A percentile compares a stretch with the other conserved stretches of the same genome.
Evolutionary conservation across 1,284 basidiomycete species (phyloP).

Genomic region (Leccinum subfulvum): DNA sequence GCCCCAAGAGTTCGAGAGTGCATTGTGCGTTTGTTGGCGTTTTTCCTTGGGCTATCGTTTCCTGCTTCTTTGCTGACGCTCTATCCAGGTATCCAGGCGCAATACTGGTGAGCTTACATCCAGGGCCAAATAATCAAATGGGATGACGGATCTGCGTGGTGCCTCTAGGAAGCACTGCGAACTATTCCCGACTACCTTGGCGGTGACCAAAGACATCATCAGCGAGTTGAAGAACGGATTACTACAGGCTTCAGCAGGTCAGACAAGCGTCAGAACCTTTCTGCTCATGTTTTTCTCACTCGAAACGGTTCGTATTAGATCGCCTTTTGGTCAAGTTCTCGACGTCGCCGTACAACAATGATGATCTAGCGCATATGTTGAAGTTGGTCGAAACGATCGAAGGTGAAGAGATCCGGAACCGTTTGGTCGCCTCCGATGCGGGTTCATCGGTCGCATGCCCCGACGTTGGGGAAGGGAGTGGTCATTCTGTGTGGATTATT

Average conservation of each 20-base stretch:
- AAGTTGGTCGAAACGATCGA: conserved; percentile 22
- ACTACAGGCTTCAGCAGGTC: conserved; percentile 32
- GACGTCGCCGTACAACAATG: conserved; percentile 29
- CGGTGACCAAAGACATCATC: conserved; percentile 20
- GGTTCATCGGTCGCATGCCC: background rate
- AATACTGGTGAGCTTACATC: conserved; percentile 27
- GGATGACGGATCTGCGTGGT: background rate
- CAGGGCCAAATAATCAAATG: background rate
- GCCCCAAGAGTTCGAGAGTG: conserved; percentile 10
- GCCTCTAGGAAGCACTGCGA: conserved; percentile 31
- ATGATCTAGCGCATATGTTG: conserved; percentile 27
- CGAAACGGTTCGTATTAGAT: conserved; percentile 14
- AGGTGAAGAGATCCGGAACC: conserved; percentile 7
- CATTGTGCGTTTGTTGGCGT: conserved; percentile 28
- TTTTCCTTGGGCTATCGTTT: background rate
- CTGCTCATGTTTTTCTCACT: background rate
- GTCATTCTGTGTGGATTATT: conserved; percentile 27
- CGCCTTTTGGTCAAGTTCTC: conserved; percentile 33
- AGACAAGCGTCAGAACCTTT: background rate
- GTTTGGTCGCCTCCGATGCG: background rate
- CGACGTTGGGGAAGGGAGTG: conserved; percentile 10
- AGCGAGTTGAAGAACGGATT: conserved; percentile 24
- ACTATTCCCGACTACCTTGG: conserved; percentile 29
- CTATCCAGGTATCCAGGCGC: conserved; percentile 27
- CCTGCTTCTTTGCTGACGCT: background rate